Percentiles rank a stretch among this genome's conserved stretches.
phyloP scores from a whole-genome alignment of 2,329 filamentous ascomycete genomes.

The Paraphaeosphaeria sporulosa region DNA sequence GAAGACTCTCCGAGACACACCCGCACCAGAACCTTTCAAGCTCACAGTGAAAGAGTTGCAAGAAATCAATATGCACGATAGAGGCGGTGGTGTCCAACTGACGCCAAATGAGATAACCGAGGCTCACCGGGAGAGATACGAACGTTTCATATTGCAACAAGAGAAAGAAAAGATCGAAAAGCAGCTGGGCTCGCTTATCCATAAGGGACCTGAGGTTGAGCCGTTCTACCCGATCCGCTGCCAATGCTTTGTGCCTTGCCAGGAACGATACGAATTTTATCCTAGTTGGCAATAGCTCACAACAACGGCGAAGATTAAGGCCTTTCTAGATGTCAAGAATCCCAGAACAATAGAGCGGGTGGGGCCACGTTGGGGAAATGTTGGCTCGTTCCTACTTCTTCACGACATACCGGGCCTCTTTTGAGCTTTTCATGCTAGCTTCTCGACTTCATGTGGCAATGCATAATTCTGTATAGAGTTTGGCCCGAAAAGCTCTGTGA shows the following conservation, averaged over 20 bases:
- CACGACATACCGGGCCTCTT: background rate
- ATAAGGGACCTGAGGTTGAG: background rate
- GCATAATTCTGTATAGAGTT: too few species aligned
- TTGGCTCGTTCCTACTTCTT: background rate
- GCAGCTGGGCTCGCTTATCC: background rate
- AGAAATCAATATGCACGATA: background rate
- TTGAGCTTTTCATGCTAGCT: background rate
- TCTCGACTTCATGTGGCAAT: background rate
- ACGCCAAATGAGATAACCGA: background rate
- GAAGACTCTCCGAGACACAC: background rate
- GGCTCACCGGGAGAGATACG: background rate
- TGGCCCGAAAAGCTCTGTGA: too few species aligned
- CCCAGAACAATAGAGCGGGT: background rate
- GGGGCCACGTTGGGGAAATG: background rate
- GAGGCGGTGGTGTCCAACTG: constrained; percentile 3
- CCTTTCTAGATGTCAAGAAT: too few species aligned
- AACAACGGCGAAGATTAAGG: background rate
- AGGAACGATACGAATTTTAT: background rate
- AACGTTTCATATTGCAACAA: background rate
- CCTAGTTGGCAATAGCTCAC: background rate
- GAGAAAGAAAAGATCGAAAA: background rate
- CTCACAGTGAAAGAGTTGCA: constrained; percentile 1
- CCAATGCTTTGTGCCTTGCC: constrained; percentile 1
- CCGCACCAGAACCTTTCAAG: background rate
- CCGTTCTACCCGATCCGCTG: constrained; percentile 7